phyloP scores from a whole-genome alignment of 805 yeast species.

The Myxozyma mucilagina region DNA sequence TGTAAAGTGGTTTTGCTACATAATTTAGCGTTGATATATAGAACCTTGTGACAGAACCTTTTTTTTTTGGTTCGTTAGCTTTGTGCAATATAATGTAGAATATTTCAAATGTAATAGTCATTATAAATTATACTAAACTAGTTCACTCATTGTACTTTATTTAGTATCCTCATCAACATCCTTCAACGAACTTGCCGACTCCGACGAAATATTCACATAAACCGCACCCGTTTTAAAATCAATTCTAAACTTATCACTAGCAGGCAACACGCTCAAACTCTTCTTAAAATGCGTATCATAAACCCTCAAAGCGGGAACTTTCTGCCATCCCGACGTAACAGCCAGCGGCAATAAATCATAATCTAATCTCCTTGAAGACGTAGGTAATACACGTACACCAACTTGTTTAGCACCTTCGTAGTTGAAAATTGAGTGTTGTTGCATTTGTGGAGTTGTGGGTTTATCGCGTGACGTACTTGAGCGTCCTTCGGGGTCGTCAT shows the following conservation, averaged over 20 bases:
- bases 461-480: background rate
- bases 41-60: background rate
- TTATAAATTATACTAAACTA: background rate
- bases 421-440: conserved; percentile 39
- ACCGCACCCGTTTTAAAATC: conserved; percentile 31
- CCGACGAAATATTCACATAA: conserved; percentile 22
- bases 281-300: conserved; percentile 70
- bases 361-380: conserved; percentile 46
- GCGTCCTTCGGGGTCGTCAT: background rate
- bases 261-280: conserved; percentile 54
- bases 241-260: conserved; percentile 37
- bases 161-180: background rate
- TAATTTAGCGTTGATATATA: background rate
- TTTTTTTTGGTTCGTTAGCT: background rate
- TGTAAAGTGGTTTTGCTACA: background rate
- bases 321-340: conserved; percentile 34
- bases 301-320: conserved; percentile 62
- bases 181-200: background rate
- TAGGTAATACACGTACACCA: conserved; percentile 59
- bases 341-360: conserved; percentile 38
- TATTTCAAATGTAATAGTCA: background rate
- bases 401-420: conserved; percentile 43
- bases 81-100: background rate
- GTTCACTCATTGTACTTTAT: background rate
- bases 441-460: background rate